Evolutionary conservation across 1,284 basidiomycete species (phyloP), one percentile per base, ranked within the genome.

Genomic region (Coriolopsis trogii): DNA sequence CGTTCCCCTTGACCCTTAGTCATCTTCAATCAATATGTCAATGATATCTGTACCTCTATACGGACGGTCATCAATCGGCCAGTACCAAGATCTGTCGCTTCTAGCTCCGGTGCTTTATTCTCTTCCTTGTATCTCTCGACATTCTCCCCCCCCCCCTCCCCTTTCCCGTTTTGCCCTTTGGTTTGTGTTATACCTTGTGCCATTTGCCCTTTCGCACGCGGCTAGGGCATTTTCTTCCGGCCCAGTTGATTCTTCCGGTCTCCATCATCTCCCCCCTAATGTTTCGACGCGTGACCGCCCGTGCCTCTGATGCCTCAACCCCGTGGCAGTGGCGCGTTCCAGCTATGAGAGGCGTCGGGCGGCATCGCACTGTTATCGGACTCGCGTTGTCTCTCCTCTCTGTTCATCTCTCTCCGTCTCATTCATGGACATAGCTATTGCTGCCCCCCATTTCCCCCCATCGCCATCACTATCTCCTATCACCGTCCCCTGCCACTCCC

Each of bases 31-130:
- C 44, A 49, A 59, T 59, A 40, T 59, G 55, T 59, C 53, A 52
- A 45, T 23, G 44, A 53, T 59, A 51, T 59, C 53, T 59, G 55
- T 56, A 56, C 48, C 54, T 56, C 51, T 54, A 56, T 50, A 52
- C 31, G 58, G 53, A 52, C 55, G 49, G 52, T 49, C 47, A 12
- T 21, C 25, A 44, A 15, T 30, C 38, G 49, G 34, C 53, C 56
- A 48, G 45, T 41, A 41, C 46, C 49, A 44, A 51, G 51, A 53
- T 45, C 33, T 51, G 37, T 44, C 41, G 26, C 29, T 44, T 46
- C 37, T 36, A 41, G 41, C 51, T 31, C 26, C 34, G 51, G 53
- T 50, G 52, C 45, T 45, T 49, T 49, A 38, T 46, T 44, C 16
- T 16, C 31, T 45, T 47, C 47, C 48, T 40, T 49, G 40, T 52